A percentile compares a stretch with the other conserved stretches of the same genome.
Conservation (phyloP, 495 filamentous ascomycete species). For the Annulohypoxylon bovei region DNA sequence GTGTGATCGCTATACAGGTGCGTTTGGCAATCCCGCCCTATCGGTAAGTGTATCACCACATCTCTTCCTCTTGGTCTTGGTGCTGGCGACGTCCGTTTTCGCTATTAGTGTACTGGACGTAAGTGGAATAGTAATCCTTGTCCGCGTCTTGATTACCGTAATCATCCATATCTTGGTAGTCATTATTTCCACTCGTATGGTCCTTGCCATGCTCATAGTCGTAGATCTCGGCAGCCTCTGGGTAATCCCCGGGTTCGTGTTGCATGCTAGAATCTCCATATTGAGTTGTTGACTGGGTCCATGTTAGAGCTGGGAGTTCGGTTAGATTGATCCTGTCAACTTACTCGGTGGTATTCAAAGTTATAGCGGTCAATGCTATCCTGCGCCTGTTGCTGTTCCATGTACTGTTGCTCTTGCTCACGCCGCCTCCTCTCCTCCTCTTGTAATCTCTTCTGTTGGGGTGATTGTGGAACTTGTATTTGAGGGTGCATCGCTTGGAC, state of each 20-base stretch:
- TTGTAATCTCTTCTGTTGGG: slow-evolving; percentile 68
- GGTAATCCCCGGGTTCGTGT: slow-evolving; percentile 54
- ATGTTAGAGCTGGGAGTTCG: slow-evolving; percentile 27
- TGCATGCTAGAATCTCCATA: slow-evolving; percentile 56
- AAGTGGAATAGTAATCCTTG: slow-evolving; percentile 48
- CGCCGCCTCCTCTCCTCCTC: slow-evolving; percentile 70
- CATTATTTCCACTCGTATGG: slow-evolving; percentile 26
- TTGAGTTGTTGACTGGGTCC: slow-evolving; percentile 50
- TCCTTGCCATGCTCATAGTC: slow-evolving; percentile 58
- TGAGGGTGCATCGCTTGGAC: slow-evolving; percentile 98
- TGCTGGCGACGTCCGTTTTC: slow-evolving; percentile 38
- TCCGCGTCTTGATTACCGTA: slow-evolving; percentile 40
- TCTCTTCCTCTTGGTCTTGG: slow-evolving; percentile 41
- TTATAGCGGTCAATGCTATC: slow-evolving; percentile 56
- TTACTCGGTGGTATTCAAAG: slow-evolving; percentile 64
- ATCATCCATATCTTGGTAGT: slow-evolving; percentile 42
- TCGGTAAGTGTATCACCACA: slow-evolving; percentile 42
- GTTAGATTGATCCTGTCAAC: slow-evolving; percentile 22
- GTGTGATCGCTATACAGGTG: slow-evolving; percentile 30
- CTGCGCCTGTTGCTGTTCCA: slow-evolving; percentile 61
- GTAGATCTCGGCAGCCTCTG: slow-evolving; percentile 59
- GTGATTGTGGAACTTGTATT: slow-evolving; percentile 77
- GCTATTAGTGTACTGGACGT: slow-evolving; percentile 43
- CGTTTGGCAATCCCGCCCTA: slow-evolving; percentile 21
- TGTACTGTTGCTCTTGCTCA: slow-evolving; percentile 68